These are phyloP conservation scores for Talinum fruticosum DNA, from an alignment of 148 eudicot species.

Conservation along the genomic window DNA sequence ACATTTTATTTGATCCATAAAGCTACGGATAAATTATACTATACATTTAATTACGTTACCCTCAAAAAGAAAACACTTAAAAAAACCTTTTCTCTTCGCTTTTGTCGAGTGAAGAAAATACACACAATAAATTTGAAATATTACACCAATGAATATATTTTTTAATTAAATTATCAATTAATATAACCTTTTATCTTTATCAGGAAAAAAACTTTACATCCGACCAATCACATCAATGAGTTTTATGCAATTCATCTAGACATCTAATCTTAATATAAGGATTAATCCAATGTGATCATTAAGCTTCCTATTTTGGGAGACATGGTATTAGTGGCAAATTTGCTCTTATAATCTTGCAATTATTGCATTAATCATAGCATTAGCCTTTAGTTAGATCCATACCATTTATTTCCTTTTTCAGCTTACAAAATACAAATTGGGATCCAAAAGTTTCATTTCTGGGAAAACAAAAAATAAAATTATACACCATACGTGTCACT, in stretches of 20 bases:
- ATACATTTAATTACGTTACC: too few species aligned
- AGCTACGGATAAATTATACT: too few species aligned
- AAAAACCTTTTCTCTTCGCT: too few species aligned
- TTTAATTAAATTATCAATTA: not conserved
- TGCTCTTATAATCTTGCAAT: conserved; percentile 19
- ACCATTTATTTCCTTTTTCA: not conserved
- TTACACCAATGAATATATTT: not conserved
- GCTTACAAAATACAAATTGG: conserved; percentile 12
- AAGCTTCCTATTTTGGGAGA: conserved; percentile 16
- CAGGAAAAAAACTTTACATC: not conserved
- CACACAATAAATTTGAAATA: too few species aligned
- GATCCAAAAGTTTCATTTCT: not conserved
- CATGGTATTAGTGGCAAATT: conserved; percentile 6
- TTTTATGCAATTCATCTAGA: conserved; percentile 2
- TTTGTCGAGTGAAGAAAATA: too few species aligned
- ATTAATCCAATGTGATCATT: conserved; percentile 22
- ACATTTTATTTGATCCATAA: too few species aligned
- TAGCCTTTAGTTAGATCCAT: conserved; percentile 5
- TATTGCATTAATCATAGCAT: conserved; percentile 15
- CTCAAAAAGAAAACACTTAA: too few species aligned
- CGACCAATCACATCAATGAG: not conserved
- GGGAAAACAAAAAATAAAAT: conserved; percentile 6
- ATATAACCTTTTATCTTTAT: not conserved
- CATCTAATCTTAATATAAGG: not conserved
- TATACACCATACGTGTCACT: conserved; percentile 11